phyloP scores from a whole-genome alignment of 257 asterid species.

The Catharanthus roseus region DNA sequence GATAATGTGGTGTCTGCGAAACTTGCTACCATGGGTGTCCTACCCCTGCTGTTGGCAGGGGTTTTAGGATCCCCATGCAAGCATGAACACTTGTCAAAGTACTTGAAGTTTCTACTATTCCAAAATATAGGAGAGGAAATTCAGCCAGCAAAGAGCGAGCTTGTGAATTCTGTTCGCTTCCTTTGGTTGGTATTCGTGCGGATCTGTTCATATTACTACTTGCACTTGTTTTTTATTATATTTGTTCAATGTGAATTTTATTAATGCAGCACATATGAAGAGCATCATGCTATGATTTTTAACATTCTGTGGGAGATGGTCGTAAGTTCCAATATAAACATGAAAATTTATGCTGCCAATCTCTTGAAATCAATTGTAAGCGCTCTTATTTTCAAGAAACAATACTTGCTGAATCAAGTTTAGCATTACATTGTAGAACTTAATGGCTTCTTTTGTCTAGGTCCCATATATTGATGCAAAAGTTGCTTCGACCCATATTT shows the following conservation, averaged over 20 bases:
- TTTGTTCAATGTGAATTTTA: constrained; percentile 13
- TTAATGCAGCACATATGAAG: constrained; percentile 76
- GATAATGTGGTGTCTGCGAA: constrained; percentile 56
- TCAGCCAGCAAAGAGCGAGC: constrained; percentile 60
- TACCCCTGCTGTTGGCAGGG: constrained; percentile 97
- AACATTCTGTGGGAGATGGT: constrained; percentile 97
- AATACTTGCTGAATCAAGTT: not conserved
- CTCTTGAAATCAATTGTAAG: constrained; percentile 86
- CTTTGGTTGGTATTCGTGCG: constrained; percentile 54
- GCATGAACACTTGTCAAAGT: constrained; percentile 56
- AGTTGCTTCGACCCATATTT: constrained; percentile 78
- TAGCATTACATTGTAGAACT: constrained; percentile 2
- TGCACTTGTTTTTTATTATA: not conserved
- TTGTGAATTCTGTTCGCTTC: constrained; percentile 79
- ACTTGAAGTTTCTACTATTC: constrained; percentile 67
- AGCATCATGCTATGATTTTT: constrained; percentile 69
- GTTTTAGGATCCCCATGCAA: constrained; percentile 76
- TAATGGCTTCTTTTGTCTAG: constrained; percentile 30
- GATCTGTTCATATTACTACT: constrained; percentile 11
- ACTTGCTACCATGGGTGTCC: constrained; percentile 73
- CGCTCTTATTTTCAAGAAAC: constrained; percentile 7
- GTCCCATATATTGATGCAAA: constrained; percentile 83
- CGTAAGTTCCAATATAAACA: constrained; percentile 55
- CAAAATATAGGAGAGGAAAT: constrained; percentile 52
- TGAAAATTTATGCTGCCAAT: constrained; percentile 79